These are phyloP conservation scores for Brassica cretica DNA, from an alignment of 345 rosid genomes.

Conservation along the genomic window DNA sequence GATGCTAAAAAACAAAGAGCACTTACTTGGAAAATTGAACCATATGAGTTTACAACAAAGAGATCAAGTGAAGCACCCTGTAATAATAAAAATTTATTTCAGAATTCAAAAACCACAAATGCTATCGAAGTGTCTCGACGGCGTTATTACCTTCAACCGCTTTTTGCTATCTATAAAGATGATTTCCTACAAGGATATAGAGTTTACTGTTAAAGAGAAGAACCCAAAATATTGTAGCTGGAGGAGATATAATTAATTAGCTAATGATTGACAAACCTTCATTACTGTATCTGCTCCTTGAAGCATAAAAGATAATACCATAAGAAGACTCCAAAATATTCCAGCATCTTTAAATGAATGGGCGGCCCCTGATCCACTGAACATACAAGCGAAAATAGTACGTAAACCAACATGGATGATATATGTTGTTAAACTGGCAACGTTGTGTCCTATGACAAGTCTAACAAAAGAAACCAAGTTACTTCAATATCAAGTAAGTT, in stretches of 20 bases:
- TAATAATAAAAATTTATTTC: conserved; percentile 11
- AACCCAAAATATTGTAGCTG: conserved; percentile 1
- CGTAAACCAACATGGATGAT: conserved; percentile 24
- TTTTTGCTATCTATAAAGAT: conserved; percentile 64
- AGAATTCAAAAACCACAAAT: not conserved
- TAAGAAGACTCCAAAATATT: conserved; percentile 87
- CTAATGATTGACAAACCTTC: conserved; percentile 61
- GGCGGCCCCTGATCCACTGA: conserved; percentile 79
- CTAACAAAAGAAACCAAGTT: conserved; percentile 8
- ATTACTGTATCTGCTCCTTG: conserved; percentile 91
- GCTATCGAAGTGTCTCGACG: not conserved
- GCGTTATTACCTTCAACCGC: conserved; percentile 57
- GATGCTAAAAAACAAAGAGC: conserved; percentile 3
- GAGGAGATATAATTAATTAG: not conserved
- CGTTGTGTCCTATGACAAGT: not conserved
- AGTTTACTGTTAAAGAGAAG: conserved; percentile 27
- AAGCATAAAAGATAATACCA: conserved; percentile 79
- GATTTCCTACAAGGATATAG: conserved; percentile 60
- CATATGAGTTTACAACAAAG: conserved; percentile 86
- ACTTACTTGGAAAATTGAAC: conserved; percentile 88
- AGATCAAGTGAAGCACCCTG: conserved; percentile 92
- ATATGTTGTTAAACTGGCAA: not conserved
- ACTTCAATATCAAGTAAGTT: not conserved
- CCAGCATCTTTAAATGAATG: conserved; percentile 73
- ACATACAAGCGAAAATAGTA: conserved; percentile 33